A percentile compares a stretch with the other conserved stretches of the same genome.
These are phyloP conservation scores for Barbarea vulgaris DNA, from an alignment of 345 rosid species.

Conservation along the genomic window DNA sequence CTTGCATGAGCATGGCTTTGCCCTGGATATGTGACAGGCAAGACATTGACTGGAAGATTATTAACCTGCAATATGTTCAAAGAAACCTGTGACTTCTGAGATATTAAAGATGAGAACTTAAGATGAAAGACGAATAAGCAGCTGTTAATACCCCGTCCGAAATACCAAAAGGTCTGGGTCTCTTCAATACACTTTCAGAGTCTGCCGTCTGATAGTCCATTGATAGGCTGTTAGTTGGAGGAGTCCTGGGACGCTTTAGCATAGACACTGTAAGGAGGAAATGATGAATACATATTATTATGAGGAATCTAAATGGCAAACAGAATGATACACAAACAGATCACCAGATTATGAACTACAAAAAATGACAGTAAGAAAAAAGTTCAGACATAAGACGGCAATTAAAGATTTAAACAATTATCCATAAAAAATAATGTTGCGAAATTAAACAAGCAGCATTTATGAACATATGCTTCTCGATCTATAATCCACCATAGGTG, in stretches of 20 bases:
- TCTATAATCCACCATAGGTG: slow-evolving; percentile 4
- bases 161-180: slow-evolving; percentile 59
- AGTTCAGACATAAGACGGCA: not conserved
- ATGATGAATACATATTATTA: slow-evolving; percentile 10
- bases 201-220: slow-evolving; percentile 80
- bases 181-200: slow-evolving; percentile 74
- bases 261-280: slow-evolving; percentile 53
- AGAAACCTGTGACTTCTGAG: slow-evolving; percentile 11
- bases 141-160: slow-evolving; percentile 58
- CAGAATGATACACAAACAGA: not conserved
- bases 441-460: not conserved
- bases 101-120: slow-evolving; percentile 12
- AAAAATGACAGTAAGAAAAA: not conserved
- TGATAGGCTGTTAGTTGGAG: slow-evolving; percentile 49
- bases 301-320: slow-evolving; percentile 1
- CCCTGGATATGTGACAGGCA: slow-evolving; percentile 53
- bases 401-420: not conserved
- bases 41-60: slow-evolving; percentile 51
- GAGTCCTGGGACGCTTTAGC: slow-evolving; percentile 68
- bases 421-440: not conserved
- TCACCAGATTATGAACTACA: slow-evolving; percentile 2
- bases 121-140: slow-evolving; percentile 11
- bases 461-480: not conserved
- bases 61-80: slow-evolving; percentile 43
- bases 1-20: slow-evolving; percentile 56